Conservation (phyloP, 179 eudicot genomes). For the Beta lomatogona region DNA sequence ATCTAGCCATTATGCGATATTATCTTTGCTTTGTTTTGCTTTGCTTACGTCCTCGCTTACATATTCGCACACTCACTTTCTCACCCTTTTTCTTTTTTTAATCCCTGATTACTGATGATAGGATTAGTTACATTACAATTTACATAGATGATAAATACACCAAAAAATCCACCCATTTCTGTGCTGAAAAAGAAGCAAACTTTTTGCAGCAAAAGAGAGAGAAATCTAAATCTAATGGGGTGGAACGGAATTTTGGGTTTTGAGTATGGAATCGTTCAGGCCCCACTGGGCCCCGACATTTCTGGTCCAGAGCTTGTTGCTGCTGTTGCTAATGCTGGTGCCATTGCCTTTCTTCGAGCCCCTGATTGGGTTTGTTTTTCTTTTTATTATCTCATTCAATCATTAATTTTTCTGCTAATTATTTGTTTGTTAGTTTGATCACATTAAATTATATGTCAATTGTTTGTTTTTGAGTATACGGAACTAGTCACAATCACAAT, state of each 20-base stretch:
- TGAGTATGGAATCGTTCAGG: conserved; percentile 86
- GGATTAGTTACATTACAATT: too few relatives aligned
- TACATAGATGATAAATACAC: not conserved
- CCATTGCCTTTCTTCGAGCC: conserved; percentile 75
- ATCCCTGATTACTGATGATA: not conserved
- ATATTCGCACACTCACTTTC: not conserved
- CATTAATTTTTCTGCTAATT: not conserved
- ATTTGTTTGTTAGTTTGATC: not conserved
- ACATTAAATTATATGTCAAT: not conserved
- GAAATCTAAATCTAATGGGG: conserved; percentile 50
- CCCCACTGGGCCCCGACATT: conserved; percentile 89
- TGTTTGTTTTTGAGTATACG: not conserved
- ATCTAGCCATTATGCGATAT: too few relatives aligned
- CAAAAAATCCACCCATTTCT: not conserved
- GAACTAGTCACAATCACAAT: not conserved
- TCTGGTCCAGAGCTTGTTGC: conserved; percentile 95
- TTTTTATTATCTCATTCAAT: not conserved
- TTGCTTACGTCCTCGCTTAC: conserved; percentile 41
- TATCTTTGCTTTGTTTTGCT: not conserved
- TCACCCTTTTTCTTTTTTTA: not conserved
- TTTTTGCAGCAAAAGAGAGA: not conserved
- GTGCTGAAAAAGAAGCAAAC: not conserved
- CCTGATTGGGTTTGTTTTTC: conserved; percentile 73
- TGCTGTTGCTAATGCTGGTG: conserved; percentile 92
- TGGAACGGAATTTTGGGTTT: conserved; percentile 88